Base-by-base conservation (phyloP, 108 stramenopile genomes). In the Nitzschia palea region DNA sequence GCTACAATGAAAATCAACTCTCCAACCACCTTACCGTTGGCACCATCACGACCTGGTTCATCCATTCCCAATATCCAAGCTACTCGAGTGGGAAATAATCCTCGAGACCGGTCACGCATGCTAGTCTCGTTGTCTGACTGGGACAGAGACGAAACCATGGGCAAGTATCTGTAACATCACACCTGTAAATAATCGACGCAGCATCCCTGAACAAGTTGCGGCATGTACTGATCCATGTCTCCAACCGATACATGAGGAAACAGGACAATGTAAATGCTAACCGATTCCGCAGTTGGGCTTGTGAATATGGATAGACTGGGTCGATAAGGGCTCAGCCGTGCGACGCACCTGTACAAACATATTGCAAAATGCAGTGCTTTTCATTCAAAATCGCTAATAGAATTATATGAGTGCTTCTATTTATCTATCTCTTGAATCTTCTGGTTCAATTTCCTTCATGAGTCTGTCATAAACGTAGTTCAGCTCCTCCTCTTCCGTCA, bases 81-180 rank as follows among this genome's bases (percentile, higher is more conserved):
- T 29, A 32, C 15, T 17, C 8, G 25, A n/a, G 25, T 34, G 12
- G 0, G 50, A 23, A n/a, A 55, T 1, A 22, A 15, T 8, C 14
- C 26, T 12, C 33, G 56, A 4, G 12, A 15, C 14, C 54, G 26
- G n/a, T 30, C 27, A 2, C 43, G 36, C 3, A 34, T 62, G 40
- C 29, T 25, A 1, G 30, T 74, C 32, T 40, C 42, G 23, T 36
- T 53, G 52, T 29, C 47, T n/a, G 74, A 88, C 40, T 90, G 88
- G 88, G 83, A 86, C 44, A 30, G 45, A 40, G 86, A 86, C 53
- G 90, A 91, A 70, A 91, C 90, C 0, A 87, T 91, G 86, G 85
- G 81, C 12, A 79, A 80, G 55, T 91, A 91, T 67, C 59, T 91
- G 45, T 50, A 80, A 47, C 45, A 12, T 52, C 18, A 10, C 23